Base-by-base conservation (phyloP, 768 basidiomycete genomes). In the Agrocybe pediades region DNA sequence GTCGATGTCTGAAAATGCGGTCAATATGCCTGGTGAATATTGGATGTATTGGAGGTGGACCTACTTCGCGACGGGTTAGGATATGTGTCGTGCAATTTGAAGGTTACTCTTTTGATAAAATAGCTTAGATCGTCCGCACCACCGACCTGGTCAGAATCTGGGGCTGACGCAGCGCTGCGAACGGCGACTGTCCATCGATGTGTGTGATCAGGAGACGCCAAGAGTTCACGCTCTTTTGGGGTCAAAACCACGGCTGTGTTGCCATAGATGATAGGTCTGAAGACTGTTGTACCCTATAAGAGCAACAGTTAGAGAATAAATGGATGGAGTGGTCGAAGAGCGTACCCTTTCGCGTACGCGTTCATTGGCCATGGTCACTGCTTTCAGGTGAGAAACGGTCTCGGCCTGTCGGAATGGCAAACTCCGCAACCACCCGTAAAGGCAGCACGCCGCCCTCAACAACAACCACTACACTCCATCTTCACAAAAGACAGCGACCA, bases 31-130 rank as follows among this genome's bases (percentile, higher is more conserved):
- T 41, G 29, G n/a, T 33, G 19, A 50, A 36, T 36, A 36, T 5
- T 27, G 15, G 5, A 20, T 27, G 19, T 47, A 17, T 33, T 20
- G 19, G 21, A 42, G 20, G 20, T 15, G 41, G 40, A 77, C 87
- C 66, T 63, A 97, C 96, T 90, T 75, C 97, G 77, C 30, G 86
- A 86, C 2, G 95, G 93, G 66, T 88, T 94, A 2, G 92, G 73
- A 71, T 98, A 98, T 1, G 95, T 98, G 61, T 99, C 97, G 71
- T 99, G 96, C 48, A 99, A 72, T 70, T 94, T 96, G 85, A 99
- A 98, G 15, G 94, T 90, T 46, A 98, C 96, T 51, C 94, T 85
- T 68, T 96, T 98, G 67, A 99, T 86, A 67, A 96, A 93, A 62
- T 97, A 91, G 60, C 84, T 81, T 29, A 95, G 67, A 64, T 98